phyloP scores from a whole-genome alignment of 2,329 filamentous ascomycete genomes.

The Hypocrella siamensis region DNA sequence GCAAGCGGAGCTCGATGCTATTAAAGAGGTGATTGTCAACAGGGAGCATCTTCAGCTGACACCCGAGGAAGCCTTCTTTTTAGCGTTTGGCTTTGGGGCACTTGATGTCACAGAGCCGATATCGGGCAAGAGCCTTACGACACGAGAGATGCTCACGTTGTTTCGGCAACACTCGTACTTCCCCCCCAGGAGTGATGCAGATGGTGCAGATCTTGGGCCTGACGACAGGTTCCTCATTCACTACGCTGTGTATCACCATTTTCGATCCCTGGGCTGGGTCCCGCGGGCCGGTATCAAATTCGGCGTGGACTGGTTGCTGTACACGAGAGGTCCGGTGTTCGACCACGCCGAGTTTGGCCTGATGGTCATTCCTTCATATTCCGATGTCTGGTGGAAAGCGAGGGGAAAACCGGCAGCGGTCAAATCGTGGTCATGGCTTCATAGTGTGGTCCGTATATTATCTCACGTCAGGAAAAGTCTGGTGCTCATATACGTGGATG shows the following conservation, averaged over 20 bases:
- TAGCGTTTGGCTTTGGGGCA: constrained; percentile 64
- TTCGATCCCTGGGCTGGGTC: constrained; percentile 89
- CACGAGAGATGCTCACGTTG: constrained; percentile 43
- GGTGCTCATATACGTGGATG: constrained; percentile 79
- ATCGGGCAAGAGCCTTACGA: constrained; percentile 29
- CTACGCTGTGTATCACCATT: constrained; percentile 90
- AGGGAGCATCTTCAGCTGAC: constrained; percentile 85
- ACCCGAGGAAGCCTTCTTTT: constrained; percentile 81
- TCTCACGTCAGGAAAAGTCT: constrained; percentile 82
- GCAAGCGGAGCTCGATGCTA: not conserved
- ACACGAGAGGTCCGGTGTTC: constrained; percentile 84
- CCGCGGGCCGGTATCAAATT: constrained; percentile 89
- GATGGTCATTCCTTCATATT: constrained; percentile 71
- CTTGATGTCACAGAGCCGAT: constrained; percentile 44
- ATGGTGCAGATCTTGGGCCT: constrained; percentile 34
- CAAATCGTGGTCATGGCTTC: constrained; percentile 66
- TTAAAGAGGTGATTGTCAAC: constrained; percentile 19
- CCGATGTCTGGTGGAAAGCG: constrained; percentile 53
- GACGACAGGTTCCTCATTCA: constrained; percentile 77
- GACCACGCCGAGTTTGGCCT: constrained; percentile 89
- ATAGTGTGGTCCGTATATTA: constrained; percentile 79
- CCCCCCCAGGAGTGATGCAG: constrained; percentile 31
- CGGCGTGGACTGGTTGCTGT: constrained; percentile 85
- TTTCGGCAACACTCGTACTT: constrained; percentile 58
- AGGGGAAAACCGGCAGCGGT: constrained; percentile 31